phyloP scores from a whole-genome alignment of 192 early-diverging fungal species.

The Coemansia sp. region DNA sequence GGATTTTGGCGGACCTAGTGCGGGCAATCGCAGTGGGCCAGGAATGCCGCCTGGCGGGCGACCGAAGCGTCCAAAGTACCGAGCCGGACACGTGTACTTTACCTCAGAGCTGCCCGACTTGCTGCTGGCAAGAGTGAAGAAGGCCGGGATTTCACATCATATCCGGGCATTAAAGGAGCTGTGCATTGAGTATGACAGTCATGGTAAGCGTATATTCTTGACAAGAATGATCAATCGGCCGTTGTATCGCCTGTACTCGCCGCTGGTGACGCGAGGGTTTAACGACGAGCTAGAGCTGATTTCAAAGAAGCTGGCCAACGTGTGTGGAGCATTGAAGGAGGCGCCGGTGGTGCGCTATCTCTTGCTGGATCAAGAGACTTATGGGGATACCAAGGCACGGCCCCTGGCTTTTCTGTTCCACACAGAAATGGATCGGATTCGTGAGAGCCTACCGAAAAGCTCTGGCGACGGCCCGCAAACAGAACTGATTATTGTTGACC shows the following conservation, averaged over 20 bases:
- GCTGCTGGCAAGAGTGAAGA: constrained; percentile 41
- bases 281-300: constrained; percentile 55
- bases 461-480: constrained; percentile 57
- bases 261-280: constrained; percentile 34
- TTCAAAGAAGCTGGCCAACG: constrained; percentile 73
- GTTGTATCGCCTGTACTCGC: constrained; percentile 55
- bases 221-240: constrained; percentile 44
- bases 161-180: constrained; percentile 53
- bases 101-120: constrained; percentile 51
- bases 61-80: constrained; percentile 34
- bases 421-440: constrained; percentile 77
- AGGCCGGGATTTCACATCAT: constrained; percentile 29
- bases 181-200: constrained; percentile 52
- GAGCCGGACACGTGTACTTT: constrained; percentile 48
- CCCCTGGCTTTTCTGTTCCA: constrained; percentile 81
- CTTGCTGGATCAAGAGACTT: constrained; percentile 67
- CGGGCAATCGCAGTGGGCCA: background rate
- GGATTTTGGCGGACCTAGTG: constrained; percentile 26
- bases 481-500: constrained; percentile 85
- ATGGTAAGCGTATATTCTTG: constrained; percentile 41
- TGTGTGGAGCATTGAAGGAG: constrained; percentile 84
- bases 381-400: constrained; percentile 66
- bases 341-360: constrained; percentile 92
- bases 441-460: constrained; percentile 64
- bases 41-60: background rate